phyloP scores from a whole-genome alignment of 208 protist species.

The Leishmania martiniquensis region DNA sequence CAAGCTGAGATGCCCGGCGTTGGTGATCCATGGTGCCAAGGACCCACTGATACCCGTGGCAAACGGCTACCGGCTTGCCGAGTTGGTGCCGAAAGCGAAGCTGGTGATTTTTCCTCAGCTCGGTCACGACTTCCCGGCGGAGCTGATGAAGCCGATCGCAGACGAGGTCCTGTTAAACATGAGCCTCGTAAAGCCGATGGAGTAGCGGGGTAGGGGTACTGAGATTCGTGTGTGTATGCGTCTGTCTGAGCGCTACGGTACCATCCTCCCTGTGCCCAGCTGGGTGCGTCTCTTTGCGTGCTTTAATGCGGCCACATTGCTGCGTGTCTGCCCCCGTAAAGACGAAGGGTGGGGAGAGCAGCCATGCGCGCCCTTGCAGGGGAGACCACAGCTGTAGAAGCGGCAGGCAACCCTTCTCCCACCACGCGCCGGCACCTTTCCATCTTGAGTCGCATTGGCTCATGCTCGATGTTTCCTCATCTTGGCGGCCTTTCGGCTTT shows the following conservation, averaged over 20 bases:
- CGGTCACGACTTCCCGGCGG: conserved; percentile 56
- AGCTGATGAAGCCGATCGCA: conserved; percentile 39
- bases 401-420: background rate
- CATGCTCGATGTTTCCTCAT: background rate
- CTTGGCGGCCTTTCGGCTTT: background rate
- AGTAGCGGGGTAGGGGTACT: background rate
- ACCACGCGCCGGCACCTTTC: background rate
- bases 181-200: conserved; percentile 6
- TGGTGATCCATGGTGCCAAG: conserved; percentile 70
- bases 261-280: background rate
- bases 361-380: background rate
- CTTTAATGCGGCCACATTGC: background rate
- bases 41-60: conserved; percentile 68
- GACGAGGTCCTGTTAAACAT: conserved; percentile 63
- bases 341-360: background rate
- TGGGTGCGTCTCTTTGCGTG: background rate
- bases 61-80: conserved; percentile 61
- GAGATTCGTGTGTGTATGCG: background rate
- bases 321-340: background rate
- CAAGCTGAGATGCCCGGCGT: conserved; percentile 44
- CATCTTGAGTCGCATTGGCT: background rate
- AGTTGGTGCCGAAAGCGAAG: conserved; percentile 53
- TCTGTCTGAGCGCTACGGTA: background rate
- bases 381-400: background rate
- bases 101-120: conserved; percentile 72